Conservation (phyloP, 441 rosid genomes). For the Adansonia gregorii region DNA sequence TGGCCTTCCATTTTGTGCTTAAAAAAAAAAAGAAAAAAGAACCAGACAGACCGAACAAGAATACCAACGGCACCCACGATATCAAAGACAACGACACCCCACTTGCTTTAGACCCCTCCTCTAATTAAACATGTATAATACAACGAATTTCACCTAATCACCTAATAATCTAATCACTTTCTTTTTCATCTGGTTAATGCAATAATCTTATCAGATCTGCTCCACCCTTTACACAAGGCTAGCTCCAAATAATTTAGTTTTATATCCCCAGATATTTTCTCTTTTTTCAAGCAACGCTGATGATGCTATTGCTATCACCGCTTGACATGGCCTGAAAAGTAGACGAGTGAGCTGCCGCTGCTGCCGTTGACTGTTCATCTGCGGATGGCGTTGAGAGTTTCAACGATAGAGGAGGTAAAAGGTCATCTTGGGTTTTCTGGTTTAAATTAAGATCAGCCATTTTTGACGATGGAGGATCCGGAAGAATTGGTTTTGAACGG, state of each 20-base stretch:
- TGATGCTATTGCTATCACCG: conserved; percentile 67
- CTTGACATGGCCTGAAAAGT: conserved; percentile 59
- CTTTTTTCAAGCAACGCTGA: conserved; percentile 71
- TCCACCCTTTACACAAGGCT: conserved; percentile 19
- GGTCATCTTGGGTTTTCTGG: conserved; percentile 35
- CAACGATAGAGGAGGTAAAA: conserved; percentile 54
- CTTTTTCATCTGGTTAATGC: background rate
- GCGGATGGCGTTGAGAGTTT: conserved; percentile 50
- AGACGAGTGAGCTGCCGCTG: conserved; percentile 48
- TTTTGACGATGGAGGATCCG: conserved; percentile 63
- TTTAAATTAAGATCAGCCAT: conserved; percentile 65
- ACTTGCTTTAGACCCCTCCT: conserved; percentile 16
- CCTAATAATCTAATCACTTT: conserved; percentile 9
- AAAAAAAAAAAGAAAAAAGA: background rate
- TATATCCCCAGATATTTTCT: background rate
- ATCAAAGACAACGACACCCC: conserved; percentile 41
- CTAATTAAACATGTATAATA: conserved; percentile 31
- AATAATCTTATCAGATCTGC: background rate
- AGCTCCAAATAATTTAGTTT: background rate
- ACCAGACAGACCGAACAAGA: conserved; percentile 29
- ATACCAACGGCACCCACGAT: conserved; percentile 26
- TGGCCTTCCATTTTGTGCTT: conserved; percentile 31
- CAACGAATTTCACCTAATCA: conserved; percentile 40
- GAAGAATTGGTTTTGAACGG: conserved; percentile 56
- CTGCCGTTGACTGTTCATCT: conserved; percentile 50